Evolutionary conservation across 768 basidiomycete genomes (phyloP).

Genomic region (Phylloporus arenicola): DNA sequence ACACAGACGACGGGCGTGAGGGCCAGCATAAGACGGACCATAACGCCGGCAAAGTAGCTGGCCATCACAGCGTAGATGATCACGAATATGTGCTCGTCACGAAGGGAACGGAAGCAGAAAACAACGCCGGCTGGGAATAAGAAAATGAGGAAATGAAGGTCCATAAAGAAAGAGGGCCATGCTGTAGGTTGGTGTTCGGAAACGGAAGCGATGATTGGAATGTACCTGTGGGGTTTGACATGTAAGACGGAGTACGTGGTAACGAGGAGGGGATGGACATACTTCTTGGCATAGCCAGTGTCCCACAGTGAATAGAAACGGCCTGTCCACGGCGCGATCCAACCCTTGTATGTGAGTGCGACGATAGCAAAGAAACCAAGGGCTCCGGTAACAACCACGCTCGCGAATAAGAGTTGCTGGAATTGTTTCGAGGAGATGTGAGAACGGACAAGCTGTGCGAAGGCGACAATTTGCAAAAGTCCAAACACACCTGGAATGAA

Average conservation of each 20-base stretch:
- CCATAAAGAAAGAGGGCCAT: constrained; percentile 99
- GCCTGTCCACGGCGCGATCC: constrained; percentile 99
- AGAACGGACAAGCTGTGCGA: constrained; percentile 81
- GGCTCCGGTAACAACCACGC: constrained; percentile 63
- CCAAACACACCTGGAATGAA: constrained; percentile 80
- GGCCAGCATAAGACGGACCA: constrained; percentile 98
- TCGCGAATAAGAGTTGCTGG: constrained; percentile 67
- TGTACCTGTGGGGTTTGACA: constrained; percentile 50
- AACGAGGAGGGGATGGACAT: constrained; percentile 16
- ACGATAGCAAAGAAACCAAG: constrained; percentile 71
- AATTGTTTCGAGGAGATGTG: constrained; percentile 92
- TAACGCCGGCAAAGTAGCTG: constrained; percentile 98
- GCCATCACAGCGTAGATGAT: constrained; percentile 96
- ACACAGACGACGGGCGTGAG: constrained; percentile 97
- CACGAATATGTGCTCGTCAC: constrained; percentile 97
- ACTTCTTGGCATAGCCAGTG: constrained; percentile 98
- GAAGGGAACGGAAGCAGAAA: constrained; percentile 88
- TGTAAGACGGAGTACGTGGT: neutral
- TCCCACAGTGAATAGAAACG: constrained; percentile 99
- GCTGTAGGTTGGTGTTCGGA: constrained; percentile 99
- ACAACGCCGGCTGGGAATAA: constrained; percentile 95
- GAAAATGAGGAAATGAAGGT: constrained; percentile 96
- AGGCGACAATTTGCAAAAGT: constrained; percentile 91
- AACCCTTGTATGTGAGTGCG: constrained; percentile 84
- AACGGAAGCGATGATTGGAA: constrained; percentile 97